These are phyloP conservation scores for Shiraia sp. DNA, from an alignment of 2,329 filamentous ascomycete genomes.

Conservation along the genomic window DNA sequence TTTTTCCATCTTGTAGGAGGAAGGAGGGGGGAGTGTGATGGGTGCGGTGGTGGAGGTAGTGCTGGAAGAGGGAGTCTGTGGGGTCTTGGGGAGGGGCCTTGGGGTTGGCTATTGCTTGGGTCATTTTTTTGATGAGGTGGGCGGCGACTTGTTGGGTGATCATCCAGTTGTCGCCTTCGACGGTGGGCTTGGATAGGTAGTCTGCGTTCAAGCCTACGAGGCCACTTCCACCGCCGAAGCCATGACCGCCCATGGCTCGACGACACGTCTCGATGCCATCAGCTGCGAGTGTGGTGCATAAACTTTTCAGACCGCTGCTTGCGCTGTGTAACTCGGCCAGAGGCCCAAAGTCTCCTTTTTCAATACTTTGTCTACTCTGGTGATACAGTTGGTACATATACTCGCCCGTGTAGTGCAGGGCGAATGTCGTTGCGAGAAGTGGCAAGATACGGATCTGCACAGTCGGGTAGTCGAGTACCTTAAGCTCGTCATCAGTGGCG, in stretches of 20 bases:
- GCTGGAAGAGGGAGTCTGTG: constrained; percentile 48
- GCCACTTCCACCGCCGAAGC: constrained; percentile 57
- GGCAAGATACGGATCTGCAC: constrained; percentile 59
- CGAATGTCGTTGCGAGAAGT: constrained; percentile 58
- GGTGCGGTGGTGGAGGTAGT: constrained; percentile 43
- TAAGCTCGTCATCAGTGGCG: constrained; percentile 41
- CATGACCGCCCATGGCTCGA: constrained; percentile 58
- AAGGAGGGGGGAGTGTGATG: constrained; percentile 31
- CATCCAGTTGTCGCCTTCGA: constrained; percentile 63
- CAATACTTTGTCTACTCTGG: constrained; percentile 51
- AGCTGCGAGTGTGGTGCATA: constrained; percentile 57
- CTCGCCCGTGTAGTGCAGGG: constrained; percentile 52
- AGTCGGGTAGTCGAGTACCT: constrained; percentile 59
- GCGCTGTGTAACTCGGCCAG: constrained; percentile 58
- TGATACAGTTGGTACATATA: constrained; percentile 57
- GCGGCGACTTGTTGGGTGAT: constrained; percentile 58
- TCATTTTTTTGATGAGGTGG: constrained; percentile 59
- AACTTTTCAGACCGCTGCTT: constrained; percentile 58
- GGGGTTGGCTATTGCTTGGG: constrained; percentile 41
- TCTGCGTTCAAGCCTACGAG: constrained; percentile 57
- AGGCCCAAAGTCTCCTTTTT: constrained; percentile 54
- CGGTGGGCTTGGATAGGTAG: constrained; percentile 58
- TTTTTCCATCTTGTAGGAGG: constrained; percentile 28
- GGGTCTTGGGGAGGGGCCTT: constrained; percentile 40
- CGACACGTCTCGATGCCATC: constrained; percentile 60